Conservation (phyloP, 768 basidiomycete genomes). For the Tricholoma terreum region DNA sequence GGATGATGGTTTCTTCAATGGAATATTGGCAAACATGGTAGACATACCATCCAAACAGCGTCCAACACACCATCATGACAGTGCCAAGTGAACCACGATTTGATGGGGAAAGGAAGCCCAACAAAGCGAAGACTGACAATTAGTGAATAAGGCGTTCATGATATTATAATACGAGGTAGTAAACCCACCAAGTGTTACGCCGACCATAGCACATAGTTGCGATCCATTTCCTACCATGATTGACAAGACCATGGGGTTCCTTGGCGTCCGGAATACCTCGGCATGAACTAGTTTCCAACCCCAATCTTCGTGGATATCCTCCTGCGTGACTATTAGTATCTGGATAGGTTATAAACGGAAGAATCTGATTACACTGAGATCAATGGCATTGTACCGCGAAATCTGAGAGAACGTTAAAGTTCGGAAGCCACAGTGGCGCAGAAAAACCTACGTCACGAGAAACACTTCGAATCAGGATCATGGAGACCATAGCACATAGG, state of each 20-base stretch:
- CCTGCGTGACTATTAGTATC: conserved; percentile 40
- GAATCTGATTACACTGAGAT: conserved; percentile 62
- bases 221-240: conserved; percentile 89
- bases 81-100: conserved; percentile 94
- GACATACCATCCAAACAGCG: conserved; percentile 80
- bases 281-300: conserved; percentile 98
- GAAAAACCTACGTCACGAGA: conserved; percentile 70
- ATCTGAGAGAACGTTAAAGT: conserved; percentile 46
- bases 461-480: conserved; percentile 84
- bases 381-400: conserved; percentile 91
- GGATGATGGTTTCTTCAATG: neutral
- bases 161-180: neutral
- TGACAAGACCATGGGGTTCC: conserved; percentile 72
- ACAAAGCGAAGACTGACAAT: conserved; percentile 74
- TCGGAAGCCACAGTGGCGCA: neutral
- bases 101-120: conserved; percentile 93
- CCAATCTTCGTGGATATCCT: conserved; percentile 96
- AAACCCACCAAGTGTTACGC: conserved; percentile 72
- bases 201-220: conserved; percentile 84
- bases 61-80: conserved; percentile 93
- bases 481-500: conserved; percentile 89
- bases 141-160: neutral
- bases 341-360: neutral
- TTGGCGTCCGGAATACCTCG: conserved; percentile 89
- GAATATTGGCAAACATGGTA: neutral